A percentile compares a stretch with the other conserved stretches of the same genome.
Conservation (phyloP, 2,329 filamentous ascomycete species). For the Neofusicoccum umdonicola region DNA sequence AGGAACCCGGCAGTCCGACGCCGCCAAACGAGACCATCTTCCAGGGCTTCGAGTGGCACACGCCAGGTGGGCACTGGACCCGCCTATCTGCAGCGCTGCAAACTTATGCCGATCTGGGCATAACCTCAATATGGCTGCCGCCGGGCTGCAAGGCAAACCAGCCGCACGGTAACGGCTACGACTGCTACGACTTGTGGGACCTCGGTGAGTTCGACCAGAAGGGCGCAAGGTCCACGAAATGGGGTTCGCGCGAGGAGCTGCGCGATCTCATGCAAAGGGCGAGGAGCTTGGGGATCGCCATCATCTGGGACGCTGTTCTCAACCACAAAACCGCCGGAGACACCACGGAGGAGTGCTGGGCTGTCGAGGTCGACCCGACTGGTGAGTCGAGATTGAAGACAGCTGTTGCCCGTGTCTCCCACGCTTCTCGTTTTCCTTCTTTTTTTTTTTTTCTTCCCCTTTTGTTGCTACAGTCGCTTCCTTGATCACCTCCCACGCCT, state of each 20-base stretch:
- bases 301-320: slow-evolving; percentile 69
- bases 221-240: slow-evolving; percentile 63
- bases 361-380: slow-evolving; percentile 60
- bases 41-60: slow-evolving; percentile 72
- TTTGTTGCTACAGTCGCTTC: no score
- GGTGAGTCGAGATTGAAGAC: not conserved
- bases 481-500: no score
- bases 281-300: slow-evolving; percentile 52
- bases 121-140: slow-evolving; percentile 59
- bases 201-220: slow-evolving; percentile 73
- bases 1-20: slow-evolving; percentile 1
- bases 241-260: slow-evolving; percentile 66
- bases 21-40: slow-evolving; percentile 48
- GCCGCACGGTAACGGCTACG: slow-evolving; percentile 60
- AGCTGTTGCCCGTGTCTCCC: not conserved
- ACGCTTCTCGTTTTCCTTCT: not conserved
- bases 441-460: no score
- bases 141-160: slow-evolving; percentile 68
- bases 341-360: slow-evolving; percentile 59
- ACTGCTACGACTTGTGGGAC: slow-evolving; percentile 66
- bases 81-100: slow-evolving; percentile 55
- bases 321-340: slow-evolving; percentile 73
- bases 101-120: slow-evolving; percentile 57
- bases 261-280: slow-evolving; percentile 54
- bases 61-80: slow-evolving; percentile 63